A percentile compares a stretch with the other conserved stretches of the same genome.
These are phyloP conservation scores for Acanthamoeba triangularis DNA, from an alignment of 208 protist species.

Conservation along the genomic window DNA sequence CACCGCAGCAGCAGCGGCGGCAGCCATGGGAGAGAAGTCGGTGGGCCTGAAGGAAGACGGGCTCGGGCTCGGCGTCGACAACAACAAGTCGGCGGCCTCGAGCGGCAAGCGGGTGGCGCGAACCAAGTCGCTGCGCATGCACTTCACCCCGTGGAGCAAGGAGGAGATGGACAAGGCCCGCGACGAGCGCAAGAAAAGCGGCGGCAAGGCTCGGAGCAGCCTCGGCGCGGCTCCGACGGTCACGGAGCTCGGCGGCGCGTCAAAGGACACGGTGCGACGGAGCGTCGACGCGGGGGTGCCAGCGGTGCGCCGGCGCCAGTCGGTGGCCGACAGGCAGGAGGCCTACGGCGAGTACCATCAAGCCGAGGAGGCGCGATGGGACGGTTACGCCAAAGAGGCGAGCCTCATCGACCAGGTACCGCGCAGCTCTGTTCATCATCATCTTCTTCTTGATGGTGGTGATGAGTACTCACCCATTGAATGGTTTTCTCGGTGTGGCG, in stretches of 20 bases:
- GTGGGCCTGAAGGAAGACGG: neutral
- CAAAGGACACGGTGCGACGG: too few relatives aligned
- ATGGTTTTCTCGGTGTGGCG: neutral
- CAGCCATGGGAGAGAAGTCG: neutral
- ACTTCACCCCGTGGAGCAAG: conserved; percentile 15
- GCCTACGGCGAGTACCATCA: neutral
- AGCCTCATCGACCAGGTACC: neutral
- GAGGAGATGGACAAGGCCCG: conserved; percentile 21
- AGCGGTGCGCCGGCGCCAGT: neutral
- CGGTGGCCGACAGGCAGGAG: neutral
- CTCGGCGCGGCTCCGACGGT: neutral
- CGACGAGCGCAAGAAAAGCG: neutral
- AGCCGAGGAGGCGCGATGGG: neutral
- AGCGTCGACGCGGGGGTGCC: neutral
- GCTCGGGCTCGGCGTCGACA: neutral
- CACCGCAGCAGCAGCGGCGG: neutral
- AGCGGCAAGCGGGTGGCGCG: neutral
- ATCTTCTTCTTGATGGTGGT: neutral
- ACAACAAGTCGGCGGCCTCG: neutral
- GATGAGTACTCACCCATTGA: neutral
- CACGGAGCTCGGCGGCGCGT: too few relatives aligned
- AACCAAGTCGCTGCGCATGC: conserved; percentile 56
- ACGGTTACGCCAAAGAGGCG: neutral
- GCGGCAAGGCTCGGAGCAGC: neutral
- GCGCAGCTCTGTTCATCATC: neutral